These are phyloP conservation scores for Pythium dissotocum DNA, from an alignment of 352 stramenopile genomes.

Conservation along the genomic window DNA sequence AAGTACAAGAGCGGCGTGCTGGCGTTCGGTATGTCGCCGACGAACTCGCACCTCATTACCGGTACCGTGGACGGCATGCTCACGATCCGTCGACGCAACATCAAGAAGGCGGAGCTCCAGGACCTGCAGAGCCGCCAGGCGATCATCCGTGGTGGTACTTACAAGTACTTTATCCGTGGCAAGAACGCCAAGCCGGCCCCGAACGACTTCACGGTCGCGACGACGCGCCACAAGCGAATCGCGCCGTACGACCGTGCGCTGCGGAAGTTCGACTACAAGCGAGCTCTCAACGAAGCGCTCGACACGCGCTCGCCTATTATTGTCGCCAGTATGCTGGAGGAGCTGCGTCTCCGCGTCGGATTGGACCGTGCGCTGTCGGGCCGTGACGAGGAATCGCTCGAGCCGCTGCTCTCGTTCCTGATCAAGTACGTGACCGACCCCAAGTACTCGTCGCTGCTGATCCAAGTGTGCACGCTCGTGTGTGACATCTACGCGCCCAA, in stretches of 20 bases:
- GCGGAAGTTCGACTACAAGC: constrained; percentile 95
- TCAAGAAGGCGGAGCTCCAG: constrained; percentile 70
- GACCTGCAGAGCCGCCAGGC: constrained; percentile 66
- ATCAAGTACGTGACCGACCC: constrained; percentile 95
- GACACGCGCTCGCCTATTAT: constrained; percentile 88
- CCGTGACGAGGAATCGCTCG: constrained; percentile 93
- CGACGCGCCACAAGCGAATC: constrained; percentile 88
- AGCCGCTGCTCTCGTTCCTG: constrained; percentile 94
- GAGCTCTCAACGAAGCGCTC: constrained; percentile 94
- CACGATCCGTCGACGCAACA: constrained; percentile 74
- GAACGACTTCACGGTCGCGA: constrained; percentile 79
- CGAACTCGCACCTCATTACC: constrained; percentile 83
- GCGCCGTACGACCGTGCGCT: constrained; percentile 92
- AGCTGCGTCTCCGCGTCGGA: constrained; percentile 91
- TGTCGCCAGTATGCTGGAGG: constrained; percentile 94
- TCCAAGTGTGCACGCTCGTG: constrained; percentile 92
- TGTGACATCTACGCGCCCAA: constrained; percentile 94
- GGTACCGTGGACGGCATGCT: constrained; percentile 78
- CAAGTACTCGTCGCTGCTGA: constrained; percentile 91
- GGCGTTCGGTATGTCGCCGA: constrained; percentile 79
- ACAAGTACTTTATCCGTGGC: constrained; percentile 90
- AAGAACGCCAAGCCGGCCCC: constrained; percentile 78
- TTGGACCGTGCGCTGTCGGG: constrained; percentile 89
- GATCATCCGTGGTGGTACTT: constrained; percentile 80
- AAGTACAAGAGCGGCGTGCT: constrained; percentile 87